phyloP scores from a whole-genome alignment of 306 rosid genomes.

The Hylodesmum podocarpum region DNA sequence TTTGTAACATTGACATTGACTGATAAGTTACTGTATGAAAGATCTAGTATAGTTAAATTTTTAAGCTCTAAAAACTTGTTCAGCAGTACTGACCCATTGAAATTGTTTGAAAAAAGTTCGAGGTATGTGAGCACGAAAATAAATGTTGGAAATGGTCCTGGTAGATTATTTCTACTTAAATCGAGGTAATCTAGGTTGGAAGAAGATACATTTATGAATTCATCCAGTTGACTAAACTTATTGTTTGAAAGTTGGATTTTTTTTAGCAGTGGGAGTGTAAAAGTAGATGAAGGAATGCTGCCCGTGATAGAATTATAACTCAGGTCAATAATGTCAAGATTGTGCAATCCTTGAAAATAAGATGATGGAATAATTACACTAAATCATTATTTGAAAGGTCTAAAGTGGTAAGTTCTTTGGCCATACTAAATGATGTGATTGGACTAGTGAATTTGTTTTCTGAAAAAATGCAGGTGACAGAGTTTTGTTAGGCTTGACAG shows the following conservation, averaged over 20 bases:
- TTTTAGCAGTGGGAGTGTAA: background rate
- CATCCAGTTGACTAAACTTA: background rate
- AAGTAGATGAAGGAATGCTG: background rate
- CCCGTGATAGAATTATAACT: constrained; percentile 10
- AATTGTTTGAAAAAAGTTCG: constrained; percentile 48
- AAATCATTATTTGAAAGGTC: background rate
- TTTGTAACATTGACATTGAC: background rate
- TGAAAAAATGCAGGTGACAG: constrained; percentile 18
- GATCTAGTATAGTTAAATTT: constrained; percentile 41
- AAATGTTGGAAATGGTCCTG: constrained; percentile 40
- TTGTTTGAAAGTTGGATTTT: background rate
- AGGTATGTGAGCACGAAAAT: constrained; percentile 35
- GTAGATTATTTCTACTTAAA: constrained; percentile 42
- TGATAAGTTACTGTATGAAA: constrained; percentile 38
- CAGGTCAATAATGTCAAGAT: background rate
- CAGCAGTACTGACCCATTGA: constrained; percentile 31
- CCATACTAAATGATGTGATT: constrained; percentile 15
- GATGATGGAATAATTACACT: background rate
- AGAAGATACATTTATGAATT: background rate
- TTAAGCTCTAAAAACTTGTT: background rate
- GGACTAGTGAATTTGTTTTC: background rate
- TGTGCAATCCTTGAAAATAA: constrained; percentile 11
- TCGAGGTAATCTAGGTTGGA: constrained; percentile 30
- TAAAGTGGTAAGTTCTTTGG: background rate
- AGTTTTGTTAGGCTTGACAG: constrained; percentile 27